Evolutionary conservation across 768 basidiomycete genomes (phyloP).

Genomic region (Auriscalpium microsporum): DNA sequence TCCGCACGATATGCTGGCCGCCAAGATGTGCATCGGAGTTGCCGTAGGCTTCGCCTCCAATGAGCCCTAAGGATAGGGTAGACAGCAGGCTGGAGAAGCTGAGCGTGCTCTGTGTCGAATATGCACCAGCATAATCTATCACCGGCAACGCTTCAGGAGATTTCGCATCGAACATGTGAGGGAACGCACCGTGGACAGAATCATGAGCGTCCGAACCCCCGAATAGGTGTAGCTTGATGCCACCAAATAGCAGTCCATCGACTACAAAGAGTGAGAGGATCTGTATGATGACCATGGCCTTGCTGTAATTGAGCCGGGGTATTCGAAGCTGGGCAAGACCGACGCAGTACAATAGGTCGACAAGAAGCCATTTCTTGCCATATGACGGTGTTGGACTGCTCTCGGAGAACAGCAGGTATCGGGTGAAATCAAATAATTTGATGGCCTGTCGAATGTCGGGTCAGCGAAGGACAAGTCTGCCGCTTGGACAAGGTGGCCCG

Average conservation of each 20-base stretch:
- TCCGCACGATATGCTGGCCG: slow-evolving; percentile 85
- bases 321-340: slow-evolving; percentile 58
- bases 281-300: slow-evolving; percentile 53
- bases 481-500: no score
- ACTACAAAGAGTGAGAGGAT: slow-evolving; percentile 52
- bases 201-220: slow-evolving; percentile 19
- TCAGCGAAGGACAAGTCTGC: background rate
- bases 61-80: slow-evolving; percentile 41
- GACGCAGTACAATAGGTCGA: slow-evolving; percentile 55
- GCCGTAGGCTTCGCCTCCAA: slow-evolving; percentile 32
- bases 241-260: slow-evolving; percentile 66
- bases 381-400: slow-evolving; percentile 28
- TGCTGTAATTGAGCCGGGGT: slow-evolving; percentile 64
- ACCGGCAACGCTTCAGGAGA: slow-evolving; percentile 16
- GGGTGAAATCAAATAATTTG: slow-evolving; percentile 65
- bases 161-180: slow-evolving; percentile 6
- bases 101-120: slow-evolving; percentile 24
- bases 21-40: slow-evolving; percentile 53
- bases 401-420: slow-evolving; percentile 40
- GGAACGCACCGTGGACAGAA: slow-evolving; percentile 11
- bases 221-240: slow-evolving; percentile 47
- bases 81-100: slow-evolving; percentile 41
- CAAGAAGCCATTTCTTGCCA: slow-evolving; percentile 64
- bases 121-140: slow-evolving; percentile 12
- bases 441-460: slow-evolving; percentile 41